A percentile compares a stretch with the other conserved stretches of the same genome.
Evolutionary conservation across 805 yeast genomes (phyloP).

Genomic region (Pichia californica): DNA sequence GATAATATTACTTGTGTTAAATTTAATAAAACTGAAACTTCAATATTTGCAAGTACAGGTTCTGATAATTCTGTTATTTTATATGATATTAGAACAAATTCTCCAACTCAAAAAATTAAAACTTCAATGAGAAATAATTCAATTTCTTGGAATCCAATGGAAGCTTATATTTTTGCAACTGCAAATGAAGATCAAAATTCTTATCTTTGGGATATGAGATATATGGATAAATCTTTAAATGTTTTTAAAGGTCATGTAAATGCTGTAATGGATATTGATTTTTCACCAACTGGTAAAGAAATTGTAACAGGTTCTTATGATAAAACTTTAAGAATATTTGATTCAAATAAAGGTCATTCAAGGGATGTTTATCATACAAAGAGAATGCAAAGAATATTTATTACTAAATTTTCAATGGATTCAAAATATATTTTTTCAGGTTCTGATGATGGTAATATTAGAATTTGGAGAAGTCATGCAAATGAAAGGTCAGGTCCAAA

Average conservation of each 20-base stretch:
- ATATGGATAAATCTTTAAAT: slow-evolving; percentile 71
- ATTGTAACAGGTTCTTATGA: slow-evolving; percentile 94
- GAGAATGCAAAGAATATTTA: slow-evolving; percentile 93
- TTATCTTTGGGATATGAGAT: slow-evolving; percentile 95
- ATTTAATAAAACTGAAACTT: slow-evolving; percentile 87
- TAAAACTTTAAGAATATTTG: slow-evolving; percentile 79
- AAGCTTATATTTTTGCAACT: slow-evolving; percentile 86
- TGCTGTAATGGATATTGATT: slow-evolving; percentile 92
- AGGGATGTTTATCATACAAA: slow-evolving; percentile 94
- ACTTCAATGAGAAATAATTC: slow-evolving; percentile 79
- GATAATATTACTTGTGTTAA: slow-evolving; percentile 79
- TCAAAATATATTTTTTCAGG: slow-evolving; percentile 82
- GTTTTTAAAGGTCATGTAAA: slow-evolving; percentile 94
- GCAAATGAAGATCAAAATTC: slow-evolving; percentile 94
- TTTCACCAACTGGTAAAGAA: slow-evolving; percentile 95
- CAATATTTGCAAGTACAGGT: slow-evolving; percentile 81
- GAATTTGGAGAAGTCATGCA: slow-evolving; percentile 89
- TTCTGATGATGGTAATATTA: slow-evolving; percentile 91
- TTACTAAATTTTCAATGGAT: slow-evolving; percentile 82
- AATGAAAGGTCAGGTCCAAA: slow-evolving; percentile 78
- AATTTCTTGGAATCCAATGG: slow-evolving; percentile 96
- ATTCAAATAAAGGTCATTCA: slow-evolving; percentile 72
- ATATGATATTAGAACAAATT: slow-evolving; percentile 83
- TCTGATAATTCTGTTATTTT: slow-evolving; percentile 86
- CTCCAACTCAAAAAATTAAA: slow-evolving; percentile 88